Base-by-base conservation (phyloP, 2,329 filamentous ascomycete species). In the Monosporascus sp. region DNA sequence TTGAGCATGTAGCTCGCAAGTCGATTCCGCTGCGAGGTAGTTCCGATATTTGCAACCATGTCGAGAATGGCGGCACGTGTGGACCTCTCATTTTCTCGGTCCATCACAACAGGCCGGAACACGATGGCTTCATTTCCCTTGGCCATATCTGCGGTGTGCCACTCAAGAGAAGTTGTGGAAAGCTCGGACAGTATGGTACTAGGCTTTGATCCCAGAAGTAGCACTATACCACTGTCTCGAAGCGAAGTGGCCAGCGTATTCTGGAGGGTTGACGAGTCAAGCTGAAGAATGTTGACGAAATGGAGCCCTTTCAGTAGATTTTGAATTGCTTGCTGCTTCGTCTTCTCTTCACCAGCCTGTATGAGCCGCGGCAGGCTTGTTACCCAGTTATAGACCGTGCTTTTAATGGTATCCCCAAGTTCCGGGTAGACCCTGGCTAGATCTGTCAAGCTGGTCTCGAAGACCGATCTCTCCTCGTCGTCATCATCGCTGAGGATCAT, bases 341-440 rank as follows among this genome's bases (percentile, higher is more conserved):
- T 76, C n/a, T 78, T 78, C 60, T 96, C 91, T 62, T 97, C 91
- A 60, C 85, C 87, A 8, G 85, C 83, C 67, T 93, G 90, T 84
- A 97, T 92, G 16, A 90, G 72, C 17, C 91, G 82, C 5, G 93
- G 87, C 19, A 99, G 79, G 41, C 89, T 86, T 2, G 84, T 82
- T 24, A 92, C 80, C 91, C 92, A 97, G 50, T 85, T 85, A 67
- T 93, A 88, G 1, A 95, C 77, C 1, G 82, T 87, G 27, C 78
- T 80, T 61, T 89, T 89, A 26, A 93, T 74, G 3, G 81, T 73
- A 22, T 88, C 84, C 3, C 79, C 73, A 2, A 92, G 76, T 48
- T 80, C 74, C 2, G 78, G 71, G 60, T 91, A 84, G 11, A 85
- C 81, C 40, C 73, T 78, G 6, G 86, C 74, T 26, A 95, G 73